Base-by-base conservation (phyloP, 305 asterid genomes). In the Ilex paraguariensis region DNA sequence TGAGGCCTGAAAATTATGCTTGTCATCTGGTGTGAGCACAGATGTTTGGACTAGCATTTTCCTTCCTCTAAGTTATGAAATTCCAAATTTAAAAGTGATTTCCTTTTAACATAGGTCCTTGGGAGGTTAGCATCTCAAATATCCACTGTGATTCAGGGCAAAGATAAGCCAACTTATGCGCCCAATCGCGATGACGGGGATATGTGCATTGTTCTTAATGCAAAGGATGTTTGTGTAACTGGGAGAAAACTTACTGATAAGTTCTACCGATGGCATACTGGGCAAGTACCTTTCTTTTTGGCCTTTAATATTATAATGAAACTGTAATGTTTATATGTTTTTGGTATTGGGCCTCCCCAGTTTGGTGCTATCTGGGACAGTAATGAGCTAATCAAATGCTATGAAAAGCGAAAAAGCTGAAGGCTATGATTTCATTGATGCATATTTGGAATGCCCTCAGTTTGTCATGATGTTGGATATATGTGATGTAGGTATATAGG, bases 181-280 rank as follows among this genome's bases (percentile, higher is more conserved):
- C 96, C 95, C 30, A 50, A 92, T 59, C 71, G 80, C 11, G 97
- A 92, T 28, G 90, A 85, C 10, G 96, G 93, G 50, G 97, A 92
- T 78, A 85, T 89, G 97, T 92, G 98, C 72, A 52, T 92, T 73
- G 76, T 92, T 64, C 78, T 89, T 56, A 87, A 92, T 69, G 98
- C 98, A 15, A 89, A 87, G 70, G 97, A 92, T 61, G 76, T 89
- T 32, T 76, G 91, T 46, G 91, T 88, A 69, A 85, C 96, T 39
- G 98, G 98, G 65, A 87, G 91, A 74, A 91, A 91, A 77, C 85
- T 86, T 81, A 91, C 95, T 14, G 85, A 91, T 72, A 91, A 91
- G 85, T 71, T 91, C 57, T 91, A 88, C 56, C 77, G 78, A 31
- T 88, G 97, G 98, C 98, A 92, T 78, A 89, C 96, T 32, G 97